Conservation (phyloP, 2,329 filamentous ascomycete species). For the Akanthomyces muscarius region DNA sequence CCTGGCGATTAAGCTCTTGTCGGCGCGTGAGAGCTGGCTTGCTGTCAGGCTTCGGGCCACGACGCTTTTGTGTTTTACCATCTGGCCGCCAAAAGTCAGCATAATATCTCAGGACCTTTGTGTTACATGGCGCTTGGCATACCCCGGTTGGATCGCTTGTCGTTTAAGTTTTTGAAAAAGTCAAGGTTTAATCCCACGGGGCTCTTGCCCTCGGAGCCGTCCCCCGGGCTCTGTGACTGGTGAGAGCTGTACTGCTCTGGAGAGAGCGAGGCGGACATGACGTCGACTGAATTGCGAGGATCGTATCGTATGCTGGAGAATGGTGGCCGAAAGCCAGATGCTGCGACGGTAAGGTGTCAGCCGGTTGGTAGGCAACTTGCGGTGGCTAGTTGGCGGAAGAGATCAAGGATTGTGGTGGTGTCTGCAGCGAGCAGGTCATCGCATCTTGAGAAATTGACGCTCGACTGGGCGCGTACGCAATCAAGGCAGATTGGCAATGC, state of each 20-base stretch:
- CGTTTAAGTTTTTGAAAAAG: constrained; percentile 63
- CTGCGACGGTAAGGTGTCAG: background rate
- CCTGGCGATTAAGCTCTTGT: constrained; percentile 92
- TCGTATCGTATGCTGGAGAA: background rate
- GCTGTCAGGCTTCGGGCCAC: constrained; percentile 93
- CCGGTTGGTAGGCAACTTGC: background rate
- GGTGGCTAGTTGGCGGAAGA: background rate
- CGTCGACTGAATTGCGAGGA: background rate
- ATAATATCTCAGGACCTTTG: background rate
- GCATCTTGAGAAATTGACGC: background rate
- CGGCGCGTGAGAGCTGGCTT: constrained; percentile 88
- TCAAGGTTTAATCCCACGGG: constrained; percentile 49
- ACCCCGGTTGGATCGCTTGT: constrained; percentile 79
- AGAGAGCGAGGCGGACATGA: constrained; percentile 37
- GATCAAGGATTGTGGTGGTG: background rate
- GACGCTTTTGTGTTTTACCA: constrained; percentile 79
- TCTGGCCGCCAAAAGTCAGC: constrained; percentile 45
- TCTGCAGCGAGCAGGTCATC: background rate
- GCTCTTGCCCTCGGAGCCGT: constrained; percentile 29
- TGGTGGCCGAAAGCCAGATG: background rate
- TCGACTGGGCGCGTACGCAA: background rate
- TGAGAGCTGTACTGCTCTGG: constrained; percentile 33
- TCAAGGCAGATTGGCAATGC: background rate
- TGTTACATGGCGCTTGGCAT: constrained; percentile 18
- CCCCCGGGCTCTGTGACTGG: constrained; percentile 26